phyloP scores from a whole-genome alignment of 1,139 yeast genomes.

The Pichia sp. region DNA sequence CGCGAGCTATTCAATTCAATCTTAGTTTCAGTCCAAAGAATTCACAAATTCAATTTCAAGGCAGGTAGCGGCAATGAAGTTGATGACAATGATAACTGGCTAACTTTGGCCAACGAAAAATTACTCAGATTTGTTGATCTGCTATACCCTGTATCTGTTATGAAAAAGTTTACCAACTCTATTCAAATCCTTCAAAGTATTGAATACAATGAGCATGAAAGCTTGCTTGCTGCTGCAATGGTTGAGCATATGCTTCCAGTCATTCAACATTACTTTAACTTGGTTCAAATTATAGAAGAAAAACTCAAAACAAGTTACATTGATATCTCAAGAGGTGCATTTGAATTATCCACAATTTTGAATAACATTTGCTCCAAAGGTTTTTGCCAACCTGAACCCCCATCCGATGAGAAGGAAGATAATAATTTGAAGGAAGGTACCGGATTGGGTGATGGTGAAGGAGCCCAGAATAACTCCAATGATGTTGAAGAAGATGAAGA shows the following conservation, averaged over 20 bases:
- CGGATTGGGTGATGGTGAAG: constrained; percentile 95
- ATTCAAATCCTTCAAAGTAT: constrained; percentile 32
- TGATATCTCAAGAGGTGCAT: constrained; percentile 58
- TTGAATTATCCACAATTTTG: constrained; percentile 52
- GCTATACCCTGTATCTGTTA: constrained; percentile 33
- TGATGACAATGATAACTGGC: constrained; percentile 62
- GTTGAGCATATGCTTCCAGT: constrained; percentile 55
- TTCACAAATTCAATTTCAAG: constrained; percentile 36
- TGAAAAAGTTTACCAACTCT: constrained; percentile 33
- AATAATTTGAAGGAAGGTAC: constrained; percentile 76
- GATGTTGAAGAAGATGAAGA: constrained; percentile 94
- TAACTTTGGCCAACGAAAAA: constrained; percentile 45
- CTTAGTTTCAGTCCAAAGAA: constrained; percentile 63
- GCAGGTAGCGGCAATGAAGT: constrained; percentile 14
- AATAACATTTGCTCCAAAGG: constrained; percentile 73
- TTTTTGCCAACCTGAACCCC: constrained; percentile 87
- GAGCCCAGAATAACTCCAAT: constrained; percentile 73
- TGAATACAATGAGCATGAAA: constrained; percentile 37
- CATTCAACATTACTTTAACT: constrained; percentile 48
- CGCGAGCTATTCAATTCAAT: constrained; percentile 57
- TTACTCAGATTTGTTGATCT: constrained; percentile 38
- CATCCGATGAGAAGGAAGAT: constrained; percentile 60
- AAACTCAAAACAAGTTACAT: constrained; percentile 45
- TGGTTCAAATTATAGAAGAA: constrained; percentile 39
- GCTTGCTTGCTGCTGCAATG: constrained; percentile 33